phyloP scores from a whole-genome alignment of 495 filamentous ascomycete genomes.

The Penicillium goetzii region DNA sequence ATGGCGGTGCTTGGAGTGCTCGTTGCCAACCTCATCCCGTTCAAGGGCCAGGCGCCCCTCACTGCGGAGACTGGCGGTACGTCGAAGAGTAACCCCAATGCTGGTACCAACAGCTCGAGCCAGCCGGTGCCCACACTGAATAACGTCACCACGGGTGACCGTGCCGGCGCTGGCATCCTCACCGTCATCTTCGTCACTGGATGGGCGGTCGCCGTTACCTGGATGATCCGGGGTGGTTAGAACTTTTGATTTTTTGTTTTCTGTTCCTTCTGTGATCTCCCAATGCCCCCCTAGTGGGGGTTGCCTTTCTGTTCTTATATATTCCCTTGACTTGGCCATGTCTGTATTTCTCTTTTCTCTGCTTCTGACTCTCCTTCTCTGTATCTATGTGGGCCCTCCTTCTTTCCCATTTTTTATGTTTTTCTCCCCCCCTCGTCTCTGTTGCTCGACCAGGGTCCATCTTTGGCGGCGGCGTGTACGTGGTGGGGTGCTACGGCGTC shows the following conservation, averaged over 20 bases:
- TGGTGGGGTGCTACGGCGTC: conserved; percentile 23
- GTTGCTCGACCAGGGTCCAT: conserved; percentile 15
- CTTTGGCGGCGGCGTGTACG: conserved; percentile 14
- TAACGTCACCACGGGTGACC: conserved; percentile 59
- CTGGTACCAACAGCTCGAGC: conserved; percentile 47
- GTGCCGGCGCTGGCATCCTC: conserved; percentile 66
- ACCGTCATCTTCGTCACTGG: conserved; percentile 60
- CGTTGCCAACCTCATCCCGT: conserved; percentile 53
- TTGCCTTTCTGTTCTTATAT: conserved; percentile 23
- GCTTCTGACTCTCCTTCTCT: conserved; percentile 4
- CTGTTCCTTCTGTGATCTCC: conserved; percentile 8
- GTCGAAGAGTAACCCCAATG: conserved; percentile 62
- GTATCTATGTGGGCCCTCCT: conserved; percentile 21
- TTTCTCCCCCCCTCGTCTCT: conserved; percentile 5
- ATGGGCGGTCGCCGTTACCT: conserved; percentile 53
- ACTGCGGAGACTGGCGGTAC: conserved; percentile 67
- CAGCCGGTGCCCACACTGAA: conserved; percentile 29
- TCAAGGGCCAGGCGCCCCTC: conserved; percentile 51
- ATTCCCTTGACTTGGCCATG: conserved; percentile 16
- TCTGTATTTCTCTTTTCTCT: conserved; percentile 16
- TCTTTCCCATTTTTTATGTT: background rate
- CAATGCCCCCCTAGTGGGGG: conserved; percentile 16
- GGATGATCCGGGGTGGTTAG: conserved; percentile 47
- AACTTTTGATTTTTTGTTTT: background rate
- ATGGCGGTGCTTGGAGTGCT: conserved; percentile 63